Evolutionary conservation across 2,329 filamentous ascomycete species (phyloP), one percentile per base, ranked within the genome.

Genomic region (Harringtonia aguacate): DNA sequence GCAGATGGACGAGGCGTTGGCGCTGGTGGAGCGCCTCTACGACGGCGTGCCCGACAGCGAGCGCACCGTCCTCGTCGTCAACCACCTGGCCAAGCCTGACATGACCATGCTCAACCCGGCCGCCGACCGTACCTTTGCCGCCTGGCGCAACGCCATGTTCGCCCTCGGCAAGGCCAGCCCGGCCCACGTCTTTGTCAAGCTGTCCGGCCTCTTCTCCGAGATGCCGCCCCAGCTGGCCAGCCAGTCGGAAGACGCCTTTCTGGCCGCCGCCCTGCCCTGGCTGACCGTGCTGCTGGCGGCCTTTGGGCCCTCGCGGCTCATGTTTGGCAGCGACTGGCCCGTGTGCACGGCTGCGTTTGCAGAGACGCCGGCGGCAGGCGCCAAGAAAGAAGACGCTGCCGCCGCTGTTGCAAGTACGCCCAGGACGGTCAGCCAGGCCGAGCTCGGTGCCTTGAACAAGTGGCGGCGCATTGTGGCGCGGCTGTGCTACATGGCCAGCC

Each of bases 241-340:
- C 21, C 65, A 69, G 22, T 60, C 70, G 10, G 58, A 70, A 29
- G 65, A 73, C 45, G 70, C 75, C 30, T 73, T 87, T 45, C 79
- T 86, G 51, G 66, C 73, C 48, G 71, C 72, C 34, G 69, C 85
- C 18, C 69, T 73, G 46, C 80, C 81, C 21, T 94, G 86, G 81
- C 73, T 86, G 3, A 75, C 79, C 48, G 75, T 82, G 42, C 66
- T 89, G 1, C 75, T 94, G 42, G 73, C 79, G 24, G 73, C 74
- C 1, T 95, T 95, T 56, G 80, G 84, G 2, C 65, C 83, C 0
- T 58, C 68, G 20, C 73, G 86, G 50, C 73, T 92, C 58, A 88
- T 97, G 81, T 95, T 92, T 61, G 89, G 83, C 21, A 89, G 84
- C 51, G 88, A 95, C 61, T 97, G 90, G 90, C 89, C 90, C 3